Base-by-base conservation (phyloP, 352 stramenopile species). In the Elongisporangium anandrum region DNA sequence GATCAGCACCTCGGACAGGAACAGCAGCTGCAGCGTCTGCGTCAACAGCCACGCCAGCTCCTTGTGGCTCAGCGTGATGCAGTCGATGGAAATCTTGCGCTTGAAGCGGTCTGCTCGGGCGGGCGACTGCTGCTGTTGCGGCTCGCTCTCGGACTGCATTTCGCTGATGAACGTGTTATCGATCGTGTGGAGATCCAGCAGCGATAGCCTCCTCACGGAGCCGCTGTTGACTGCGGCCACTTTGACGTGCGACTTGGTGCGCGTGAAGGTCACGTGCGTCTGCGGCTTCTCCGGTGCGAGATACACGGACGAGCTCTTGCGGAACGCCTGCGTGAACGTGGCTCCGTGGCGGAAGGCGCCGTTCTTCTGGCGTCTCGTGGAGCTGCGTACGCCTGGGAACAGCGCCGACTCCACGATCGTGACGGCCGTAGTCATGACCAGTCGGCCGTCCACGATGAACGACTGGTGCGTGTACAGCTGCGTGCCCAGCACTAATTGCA, bases 1-100 rank as follows among this genome's bases (percentile, higher is more conserved):
- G 3, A 63, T 39, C 12, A 77, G 60, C 39, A 69, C 71, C 49
- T 73, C 72, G 26, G 61, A 71, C 21, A 61, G 60, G 57, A 73
- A 80, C 1, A 80, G 54, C 23, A 77, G n/a, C 50, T 75, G 54
- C 12, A 72, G 16, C 13, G 49, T 52, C 13, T 70, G 24, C 8
- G 60, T 29, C 7, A 70, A 58, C 16, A 68, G 63, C n/a, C 67
- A 63, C 7, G 63, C 67, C 57, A 71, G 60, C 12, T 74, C 67
- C 60, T 74, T 74, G 48, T 64, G 56, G 2, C 52, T 60, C 15
- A 74, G 50, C 10, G 61, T 17, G 29, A 74, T 66, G 4, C 63
- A 64, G 29, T 74, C 67, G 48, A 71, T 74, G 21, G 56, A 65
- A 7, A 74, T 62, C 34, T 45, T 16, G 34, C 34, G 34, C 13